Evolutionary conservation across 2,329 filamentous ascomycete genomes (phyloP).

Genomic region (Cercospora janseana): DNA sequence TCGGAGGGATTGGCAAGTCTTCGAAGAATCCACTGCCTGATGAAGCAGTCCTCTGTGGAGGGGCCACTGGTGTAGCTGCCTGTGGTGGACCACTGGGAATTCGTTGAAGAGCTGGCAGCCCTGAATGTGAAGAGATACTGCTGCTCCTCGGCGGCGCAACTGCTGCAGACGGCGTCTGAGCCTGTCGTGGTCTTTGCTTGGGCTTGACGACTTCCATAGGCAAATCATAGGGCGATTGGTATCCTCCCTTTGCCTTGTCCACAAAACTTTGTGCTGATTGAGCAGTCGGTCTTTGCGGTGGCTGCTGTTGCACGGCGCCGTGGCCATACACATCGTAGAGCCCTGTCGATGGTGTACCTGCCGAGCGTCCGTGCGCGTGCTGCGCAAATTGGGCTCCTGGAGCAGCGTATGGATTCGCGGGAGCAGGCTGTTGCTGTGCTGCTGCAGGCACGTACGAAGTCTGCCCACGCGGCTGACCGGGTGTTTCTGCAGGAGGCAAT

Average conservation of each 20-base stretch:
- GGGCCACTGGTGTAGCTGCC: constrained; percentile 39
- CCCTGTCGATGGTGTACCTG: constrained; percentile 37
- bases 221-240: constrained; percentile 90
- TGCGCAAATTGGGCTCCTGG: constrained; percentile 23
- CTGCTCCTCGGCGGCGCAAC: constrained; percentile 59
- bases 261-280: constrained; percentile 71
- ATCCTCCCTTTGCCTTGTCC: constrained; percentile 86
- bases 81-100: constrained; percentile 17
- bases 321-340: constrained; percentile 36
- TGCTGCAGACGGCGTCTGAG: constrained; percentile 33
- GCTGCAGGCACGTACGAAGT: constrained; percentile 22
- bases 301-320: constrained; percentile 21
- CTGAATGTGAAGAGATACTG: constrained; percentile 43
- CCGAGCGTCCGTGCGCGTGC: constrained; percentile 31
- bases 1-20: constrained; percentile 47
- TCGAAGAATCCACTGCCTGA: constrained; percentile 49
- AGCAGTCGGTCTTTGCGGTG: constrained; percentile 51
- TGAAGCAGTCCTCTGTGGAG: constrained; percentile 10
- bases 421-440: constrained; percentile 13
- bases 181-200: constrained; percentile 52
- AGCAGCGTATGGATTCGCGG: constrained; percentile 26
- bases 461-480: constrained; percentile 10
- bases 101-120: constrained; percentile 11
- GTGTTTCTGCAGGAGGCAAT: constrained; percentile 5
- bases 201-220: constrained; percentile 80